phyloP scores from a whole-genome alignment of 805 yeast species.

The Candida ficus region DNA sequence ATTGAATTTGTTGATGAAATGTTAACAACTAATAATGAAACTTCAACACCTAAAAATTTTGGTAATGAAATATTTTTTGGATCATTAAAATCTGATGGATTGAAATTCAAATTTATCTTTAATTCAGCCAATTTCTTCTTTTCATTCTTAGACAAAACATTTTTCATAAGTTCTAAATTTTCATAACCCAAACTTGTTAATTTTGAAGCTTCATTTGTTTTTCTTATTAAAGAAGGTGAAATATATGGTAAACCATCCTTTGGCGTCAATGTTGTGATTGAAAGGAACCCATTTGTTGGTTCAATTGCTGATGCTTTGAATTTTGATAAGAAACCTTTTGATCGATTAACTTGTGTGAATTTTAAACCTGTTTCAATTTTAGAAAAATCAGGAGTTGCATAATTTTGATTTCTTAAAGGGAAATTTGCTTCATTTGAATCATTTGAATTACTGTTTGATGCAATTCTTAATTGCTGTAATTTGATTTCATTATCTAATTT shows the following conservation, averaged over 20 bases:
- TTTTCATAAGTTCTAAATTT: constrained; percentile 27
- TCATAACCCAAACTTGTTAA: constrained; percentile 30
- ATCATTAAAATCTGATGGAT: constrained; percentile 28
- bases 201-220: constrained; percentile 30
- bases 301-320: not conserved
- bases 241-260: constrained; percentile 32
- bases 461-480: constrained; percentile 13
- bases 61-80: constrained; percentile 22
- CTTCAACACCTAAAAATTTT: constrained; percentile 16
- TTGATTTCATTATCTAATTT: constrained; percentile 16
- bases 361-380: constrained; percentile 14
- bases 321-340: not conserved
- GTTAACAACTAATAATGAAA: constrained; percentile 31
- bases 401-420: constrained; percentile 19
- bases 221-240: constrained; percentile 32
- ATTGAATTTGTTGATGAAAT: constrained; percentile 32
- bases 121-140: constrained; percentile 23
- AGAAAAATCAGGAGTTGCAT: constrained; percentile 16
- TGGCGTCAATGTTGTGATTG: constrained; percentile 28
- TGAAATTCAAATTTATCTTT: constrained; percentile 25
- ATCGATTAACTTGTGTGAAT: constrained; percentile 1
- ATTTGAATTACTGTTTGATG: not conserved
- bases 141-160: constrained; percentile 26
- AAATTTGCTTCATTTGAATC: constrained; percentile 8
- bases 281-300: constrained; percentile 26